Evolutionary conservation across 2,329 filamentous ascomycete genomes (phyloP).

Genomic region (Cercospora zeae-maydis): DNA sequence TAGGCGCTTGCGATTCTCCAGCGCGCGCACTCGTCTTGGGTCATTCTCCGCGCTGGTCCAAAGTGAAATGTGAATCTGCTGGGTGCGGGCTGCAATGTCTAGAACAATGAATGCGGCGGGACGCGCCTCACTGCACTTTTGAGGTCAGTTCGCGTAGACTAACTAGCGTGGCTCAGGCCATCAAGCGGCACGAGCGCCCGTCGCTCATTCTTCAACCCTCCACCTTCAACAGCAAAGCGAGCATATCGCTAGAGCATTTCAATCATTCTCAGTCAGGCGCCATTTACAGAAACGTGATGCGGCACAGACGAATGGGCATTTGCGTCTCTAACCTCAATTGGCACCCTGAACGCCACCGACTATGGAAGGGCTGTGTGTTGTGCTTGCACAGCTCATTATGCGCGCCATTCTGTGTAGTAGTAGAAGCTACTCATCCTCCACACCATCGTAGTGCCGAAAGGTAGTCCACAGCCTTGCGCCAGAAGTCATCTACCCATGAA

Average conservation of each 20-base stretch:
- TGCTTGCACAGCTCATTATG: conserved; percentile 20
- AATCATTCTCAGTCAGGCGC: neutral
- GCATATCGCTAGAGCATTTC: neutral
- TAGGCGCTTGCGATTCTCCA: neutral
- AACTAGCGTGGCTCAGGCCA: neutral
- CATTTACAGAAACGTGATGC: neutral
- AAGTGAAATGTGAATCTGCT: neutral
- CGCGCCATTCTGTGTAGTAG: conserved; percentile 21
- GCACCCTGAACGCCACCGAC: conserved; percentile 9
- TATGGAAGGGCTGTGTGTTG: conserved; percentile 9
- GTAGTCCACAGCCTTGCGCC: conserved; percentile 20
- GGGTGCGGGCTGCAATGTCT: neutral
- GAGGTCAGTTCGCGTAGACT: neutral
- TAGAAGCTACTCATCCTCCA: conserved; percentile 21
- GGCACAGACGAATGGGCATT: neutral
- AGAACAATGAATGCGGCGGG: neutral
- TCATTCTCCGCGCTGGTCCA: neutral
- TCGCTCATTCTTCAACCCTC: no score
- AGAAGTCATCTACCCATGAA: conserved; percentile 25
- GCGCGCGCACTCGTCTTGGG: neutral
- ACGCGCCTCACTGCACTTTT: neutral
- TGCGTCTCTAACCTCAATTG: neutral
- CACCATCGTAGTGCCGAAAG: conserved; percentile 8
- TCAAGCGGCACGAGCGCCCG: neutral
- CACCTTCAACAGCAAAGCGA: neutral